Percentiles rank a stretch among this genome's conserved stretches.
These are phyloP conservation scores for Boletellus sp. DNA, from an alignment of 1,284 basidiomycete species.

Conservation along the genomic window DNA sequence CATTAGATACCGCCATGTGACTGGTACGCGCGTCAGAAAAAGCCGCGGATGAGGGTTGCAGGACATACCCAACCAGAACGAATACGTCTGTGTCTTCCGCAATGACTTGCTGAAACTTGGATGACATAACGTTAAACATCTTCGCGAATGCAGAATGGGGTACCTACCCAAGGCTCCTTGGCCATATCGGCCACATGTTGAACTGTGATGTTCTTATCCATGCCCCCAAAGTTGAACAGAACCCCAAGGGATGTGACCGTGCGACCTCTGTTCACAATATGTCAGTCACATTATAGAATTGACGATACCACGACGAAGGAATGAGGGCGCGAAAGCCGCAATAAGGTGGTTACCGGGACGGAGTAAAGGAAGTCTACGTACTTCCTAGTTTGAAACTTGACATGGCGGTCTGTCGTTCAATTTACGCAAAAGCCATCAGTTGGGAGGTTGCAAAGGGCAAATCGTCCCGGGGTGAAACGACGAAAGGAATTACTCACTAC, in stretches of 20 bases:
- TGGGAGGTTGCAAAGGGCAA: neutral
- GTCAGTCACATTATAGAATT: neutral
- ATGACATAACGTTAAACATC: neutral
- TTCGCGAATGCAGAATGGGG: neutral
- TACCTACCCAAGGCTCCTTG: conserved; percentile 63
- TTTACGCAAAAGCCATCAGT: neutral
- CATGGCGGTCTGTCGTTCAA: conserved; percentile 48
- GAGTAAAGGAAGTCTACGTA: conserved; percentile 39
- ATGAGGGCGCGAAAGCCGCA: too few relatives aligned
- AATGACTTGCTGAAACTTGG: conserved; percentile 76
- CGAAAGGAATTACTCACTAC: conserved; percentile 49
- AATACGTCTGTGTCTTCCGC: conserved; percentile 80
- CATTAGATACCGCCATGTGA: conserved; percentile 66
- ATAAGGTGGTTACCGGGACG: too few relatives aligned
- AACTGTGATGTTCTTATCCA: conserved; percentile 66
- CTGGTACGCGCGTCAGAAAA: conserved; percentile 28
- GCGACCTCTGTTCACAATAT: conserved; percentile 46
- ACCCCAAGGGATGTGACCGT: conserved; percentile 79
- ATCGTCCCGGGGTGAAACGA: too few relatives aligned
- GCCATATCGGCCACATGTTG: conserved; percentile 74
- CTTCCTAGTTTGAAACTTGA: conserved; percentile 75
- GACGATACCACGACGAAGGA: neutral
- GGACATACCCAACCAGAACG: conserved; percentile 59
- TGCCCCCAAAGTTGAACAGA: conserved; percentile 68
- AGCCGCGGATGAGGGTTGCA: neutral